These are phyloP conservation scores for Fusarium secorum DNA, from an alignment of 2,329 filamentous ascomycete species.

Conservation along the genomic window DNA sequence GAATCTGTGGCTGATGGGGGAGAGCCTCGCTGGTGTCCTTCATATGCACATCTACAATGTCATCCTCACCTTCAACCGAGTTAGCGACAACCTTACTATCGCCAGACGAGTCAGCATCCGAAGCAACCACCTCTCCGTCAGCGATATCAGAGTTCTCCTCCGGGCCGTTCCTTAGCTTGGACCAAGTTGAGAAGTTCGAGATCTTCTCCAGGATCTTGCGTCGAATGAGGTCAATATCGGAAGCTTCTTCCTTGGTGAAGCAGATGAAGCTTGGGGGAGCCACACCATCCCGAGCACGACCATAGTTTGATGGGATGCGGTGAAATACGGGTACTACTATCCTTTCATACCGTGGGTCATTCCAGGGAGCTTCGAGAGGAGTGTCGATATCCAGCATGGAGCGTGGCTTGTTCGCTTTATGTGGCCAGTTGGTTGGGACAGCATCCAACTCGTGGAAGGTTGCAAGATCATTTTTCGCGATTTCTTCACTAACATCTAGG, in stretches of 20 bases:
- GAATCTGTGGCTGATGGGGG: slow-evolving; percentile 40
- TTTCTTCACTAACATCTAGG: slow-evolving; percentile 73
- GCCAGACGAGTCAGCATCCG: slow-evolving; percentile 70
- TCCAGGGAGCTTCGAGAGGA: slow-evolving; percentile 55
- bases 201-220: slow-evolving; percentile 82
- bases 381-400: slow-evolving; percentile 61
- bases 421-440: slow-evolving; percentile 79
- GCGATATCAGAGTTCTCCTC: slow-evolving; percentile 59
- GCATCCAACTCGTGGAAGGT: slow-evolving; percentile 80
- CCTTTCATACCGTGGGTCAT: slow-evolving; percentile 68
- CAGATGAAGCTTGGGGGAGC: slow-evolving; percentile 75
- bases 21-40: slow-evolving; percentile 61
- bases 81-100: slow-evolving; percentile 76
- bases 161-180: slow-evolving; percentile 64
- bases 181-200: slow-evolving; percentile 76
- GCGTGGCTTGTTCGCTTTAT: slow-evolving; percentile 59
- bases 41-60: slow-evolving; percentile 90
- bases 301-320: slow-evolving; percentile 53
- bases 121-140: slow-evolving; percentile 75
- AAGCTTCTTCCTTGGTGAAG: slow-evolving; percentile 75
- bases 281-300: slow-evolving; percentile 43
- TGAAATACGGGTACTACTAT: slow-evolving; percentile 78
- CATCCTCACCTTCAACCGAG: slow-evolving; percentile 88
- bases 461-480: slow-evolving; percentile 70
- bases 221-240: slow-evolving; percentile 73